Base-by-base conservation (phyloP, 768 basidiomycete genomes). In the Tylopilus rubrobrunneus region DNA sequence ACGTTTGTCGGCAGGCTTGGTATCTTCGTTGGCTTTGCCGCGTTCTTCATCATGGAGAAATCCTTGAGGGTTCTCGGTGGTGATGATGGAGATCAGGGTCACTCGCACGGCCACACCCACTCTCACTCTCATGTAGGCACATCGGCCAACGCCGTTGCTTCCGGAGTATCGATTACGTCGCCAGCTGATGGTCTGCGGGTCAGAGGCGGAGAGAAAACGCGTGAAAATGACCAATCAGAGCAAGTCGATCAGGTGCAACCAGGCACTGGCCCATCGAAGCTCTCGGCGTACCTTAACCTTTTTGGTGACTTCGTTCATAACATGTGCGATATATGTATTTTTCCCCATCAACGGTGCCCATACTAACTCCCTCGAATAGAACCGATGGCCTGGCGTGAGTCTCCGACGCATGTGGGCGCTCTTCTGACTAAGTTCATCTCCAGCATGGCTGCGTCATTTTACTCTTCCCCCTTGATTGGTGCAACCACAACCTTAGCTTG, bases 401-500 rank as follows among this genome's bases (percentile, higher is more conserved):
- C 42, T 29, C 47, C n/a, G 49, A 33, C 42, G 58, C 45, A 56
- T 45, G 23, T 29, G 40, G 25, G 36, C 28, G 48, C 29, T 36
- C 29, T 53, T 45, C 45, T 52, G 48, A 47, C 42, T 28, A 34
- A 53, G 37, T 43, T 48, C 44, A 43, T 33, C 7, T 37, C 23
- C 60, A 92, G 91, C 31, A 93, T 96, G 89, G 88, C 92, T 15
- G 92, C 93, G 49, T 92, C 91, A n/a, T 96, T 95, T 76, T 95
- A 95, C 68, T 92, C 91, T n/a, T 91, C 89, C 33, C 93, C 93
- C 4, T 75, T 93, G 53, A 91, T 96, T 57, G 93, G 93, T 41
- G 92, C 93, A 34, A 94, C 92, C 41, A 95, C 92, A 3, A 93
- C 92, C n/a, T 78, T 96, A 44, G 93, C 93, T 25, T 95, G 92